Conservation (phyloP, 225 moss, liverwort and hornwort genomes). For the Anthoceros angustus region DNA sequence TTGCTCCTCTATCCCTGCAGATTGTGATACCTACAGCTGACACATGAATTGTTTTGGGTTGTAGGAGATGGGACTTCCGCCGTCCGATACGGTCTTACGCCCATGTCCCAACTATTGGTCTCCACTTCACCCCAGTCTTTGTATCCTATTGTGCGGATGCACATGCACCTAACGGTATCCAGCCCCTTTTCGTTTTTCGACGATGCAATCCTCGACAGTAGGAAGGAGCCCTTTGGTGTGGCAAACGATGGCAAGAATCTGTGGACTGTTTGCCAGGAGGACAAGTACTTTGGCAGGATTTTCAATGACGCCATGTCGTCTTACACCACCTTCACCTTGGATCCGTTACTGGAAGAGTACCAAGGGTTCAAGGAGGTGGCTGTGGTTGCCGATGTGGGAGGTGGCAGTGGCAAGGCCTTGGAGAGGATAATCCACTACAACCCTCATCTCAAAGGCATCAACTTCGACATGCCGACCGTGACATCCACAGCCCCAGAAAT, state of each 20-base stretch:
- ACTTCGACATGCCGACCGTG: slow-evolving; percentile 34
- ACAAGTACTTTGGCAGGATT: not conserved
- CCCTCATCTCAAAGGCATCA: slow-evolving; percentile 13
- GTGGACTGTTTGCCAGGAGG: slow-evolving; percentile 18
- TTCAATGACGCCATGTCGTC: slow-evolving; percentile 26
- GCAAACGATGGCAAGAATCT: slow-evolving; percentile 12
- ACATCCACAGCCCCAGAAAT: slow-evolving; percentile 5
- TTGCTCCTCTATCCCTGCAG: not conserved
- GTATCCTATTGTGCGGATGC: not conserved
- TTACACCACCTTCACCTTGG: slow-evolving; percentile 11
- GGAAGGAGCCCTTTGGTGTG: slow-evolving; percentile 15
- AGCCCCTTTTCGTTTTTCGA: slow-evolving; percentile 14
- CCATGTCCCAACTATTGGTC: slow-evolving; percentile 16
- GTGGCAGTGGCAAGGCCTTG: slow-evolving; percentile 11
- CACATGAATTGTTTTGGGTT: not conserved
- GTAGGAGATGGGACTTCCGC: not conserved
- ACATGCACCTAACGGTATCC: not conserved
- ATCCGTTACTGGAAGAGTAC: slow-evolving; percentile 19
- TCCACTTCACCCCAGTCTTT: slow-evolving; percentile 14
- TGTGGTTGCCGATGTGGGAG: slow-evolving; percentile 28
- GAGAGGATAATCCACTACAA: slow-evolving; percentile 7
- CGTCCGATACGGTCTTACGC: slow-evolving; percentile 17
- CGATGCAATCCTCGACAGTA: slow-evolving; percentile 16
- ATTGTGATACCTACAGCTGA: not conserved
- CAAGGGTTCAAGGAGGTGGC: slow-evolving; percentile 13